Conservation (phyloP, 2,329 filamentous ascomycete genomes). For the Eutypella sp. region DNA sequence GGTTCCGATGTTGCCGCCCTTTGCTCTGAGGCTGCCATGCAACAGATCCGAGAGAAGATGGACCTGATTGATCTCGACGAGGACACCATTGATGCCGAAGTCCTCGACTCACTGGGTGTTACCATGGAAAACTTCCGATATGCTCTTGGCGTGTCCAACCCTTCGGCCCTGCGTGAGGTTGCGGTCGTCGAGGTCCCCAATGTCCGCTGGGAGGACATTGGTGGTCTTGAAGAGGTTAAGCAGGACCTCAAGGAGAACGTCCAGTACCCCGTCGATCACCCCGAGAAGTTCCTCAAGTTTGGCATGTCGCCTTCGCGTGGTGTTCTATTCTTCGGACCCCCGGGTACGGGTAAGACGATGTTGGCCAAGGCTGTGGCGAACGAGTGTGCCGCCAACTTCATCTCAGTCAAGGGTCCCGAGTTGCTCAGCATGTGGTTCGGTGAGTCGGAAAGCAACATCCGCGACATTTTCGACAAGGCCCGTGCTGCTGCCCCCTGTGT, state of each 20-base stretch:
- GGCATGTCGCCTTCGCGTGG: slow-evolving; percentile 95
- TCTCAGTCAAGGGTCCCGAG: slow-evolving; percentile 97
- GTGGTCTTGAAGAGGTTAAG: slow-evolving; percentile 97
- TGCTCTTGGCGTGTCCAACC: slow-evolving; percentile 95
- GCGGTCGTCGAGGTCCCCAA: slow-evolving; percentile 99
- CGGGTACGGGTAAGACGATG: slow-evolving; percentile 99
- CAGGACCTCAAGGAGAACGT: slow-evolving; percentile 98
- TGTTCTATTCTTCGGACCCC: slow-evolving; percentile 97
- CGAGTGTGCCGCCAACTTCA: slow-evolving; percentile 99
- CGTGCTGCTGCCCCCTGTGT: slow-evolving; percentile 96
- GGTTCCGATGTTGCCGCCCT: slow-evolving; percentile 97
- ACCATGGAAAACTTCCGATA: slow-evolving; percentile 99
- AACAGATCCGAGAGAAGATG: slow-evolving; percentile 99
- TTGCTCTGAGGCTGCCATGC: slow-evolving; percentile 98
- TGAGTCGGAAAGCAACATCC: slow-evolving; percentile 99
- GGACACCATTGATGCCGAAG: slow-evolving; percentile 97
- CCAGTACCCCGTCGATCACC: slow-evolving; percentile 98
- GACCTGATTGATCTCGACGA: slow-evolving; percentile 98
- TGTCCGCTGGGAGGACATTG: slow-evolving; percentile 99
- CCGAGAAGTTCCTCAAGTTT: slow-evolving; percentile 99
- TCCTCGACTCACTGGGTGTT: slow-evolving; percentile 94
- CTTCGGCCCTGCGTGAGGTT: slow-evolving; percentile 95
- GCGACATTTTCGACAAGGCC: slow-evolving; percentile 99
- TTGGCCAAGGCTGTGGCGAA: slow-evolving; percentile 99
- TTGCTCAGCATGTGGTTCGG: slow-evolving; percentile 99